A percentile compares a stretch with the other conserved stretches of the same genome.
Evolutionary conservation across 2,329 filamentous ascomycete genomes (phyloP).

Genomic region (Fusarium sp.): DNA sequence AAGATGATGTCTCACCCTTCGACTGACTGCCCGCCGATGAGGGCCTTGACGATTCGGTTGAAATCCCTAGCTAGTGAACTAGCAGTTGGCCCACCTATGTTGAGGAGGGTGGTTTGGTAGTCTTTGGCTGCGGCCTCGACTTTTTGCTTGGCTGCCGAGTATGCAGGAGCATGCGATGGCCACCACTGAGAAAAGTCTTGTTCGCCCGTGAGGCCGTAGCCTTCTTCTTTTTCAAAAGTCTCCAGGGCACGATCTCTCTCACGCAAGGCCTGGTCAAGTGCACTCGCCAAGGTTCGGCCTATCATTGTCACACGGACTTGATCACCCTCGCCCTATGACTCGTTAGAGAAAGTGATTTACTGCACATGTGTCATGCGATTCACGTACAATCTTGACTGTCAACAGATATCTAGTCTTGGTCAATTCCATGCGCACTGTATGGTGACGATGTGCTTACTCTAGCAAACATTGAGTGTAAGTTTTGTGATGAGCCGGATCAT

Average conservation of each 20-base stretch:
- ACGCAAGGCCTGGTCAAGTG: conserved; percentile 12
- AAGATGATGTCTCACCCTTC: background rate
- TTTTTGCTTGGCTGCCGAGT: conserved; percentile 12
- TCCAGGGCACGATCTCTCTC: conserved; percentile 20
- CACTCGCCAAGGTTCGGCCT: background rate
- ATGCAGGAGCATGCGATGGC: conserved; percentile 18
- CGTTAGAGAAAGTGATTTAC: background rate
- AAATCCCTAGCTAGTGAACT: conserved; percentile 7
- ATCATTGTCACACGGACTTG: background rate
- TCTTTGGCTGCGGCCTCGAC: conserved; percentile 13
- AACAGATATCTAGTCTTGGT: conserved; percentile 10
- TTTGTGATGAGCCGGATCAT: conserved; percentile 29
- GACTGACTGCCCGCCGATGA: conserved; percentile 16
- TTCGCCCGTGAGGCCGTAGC: conserved; percentile 5
- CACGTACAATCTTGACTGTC: conserved; percentile 25
- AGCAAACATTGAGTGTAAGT: conserved; percentile 27
- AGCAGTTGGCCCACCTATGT: conserved; percentile 12
- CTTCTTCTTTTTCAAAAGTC: conserved; percentile 22
- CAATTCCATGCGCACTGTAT: background rate
- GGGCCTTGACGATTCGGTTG: conserved; percentile 8
- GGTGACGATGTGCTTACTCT: background rate
- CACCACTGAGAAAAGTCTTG: conserved; percentile 29
- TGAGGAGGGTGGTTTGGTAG: conserved; percentile 10
- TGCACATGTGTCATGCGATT: accelerated
- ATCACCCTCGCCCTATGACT: background rate